These are phyloP conservation scores for Amanita muscaria DNA, from an alignment of 768 basidiomycete genomes.

Conservation along the genomic window DNA sequence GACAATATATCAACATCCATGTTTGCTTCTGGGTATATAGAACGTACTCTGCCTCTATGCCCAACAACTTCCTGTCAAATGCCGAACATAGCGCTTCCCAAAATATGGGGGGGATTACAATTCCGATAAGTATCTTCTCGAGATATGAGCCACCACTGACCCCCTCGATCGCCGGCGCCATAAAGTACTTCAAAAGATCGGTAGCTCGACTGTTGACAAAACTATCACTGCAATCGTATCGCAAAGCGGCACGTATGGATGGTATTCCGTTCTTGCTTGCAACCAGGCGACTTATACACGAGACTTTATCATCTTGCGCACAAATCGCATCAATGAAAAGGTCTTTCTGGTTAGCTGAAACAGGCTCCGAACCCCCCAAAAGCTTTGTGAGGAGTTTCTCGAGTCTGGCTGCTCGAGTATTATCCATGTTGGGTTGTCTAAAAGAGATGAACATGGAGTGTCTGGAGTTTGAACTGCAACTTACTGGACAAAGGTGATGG, in stretches of 20 bases:
- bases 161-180: slow-evolving; percentile 9
- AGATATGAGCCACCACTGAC: slow-evolving; percentile 31
- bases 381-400: slow-evolving; percentile 1
- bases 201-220: slow-evolving; percentile 32
- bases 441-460: too few species aligned
- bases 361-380: not conserved
- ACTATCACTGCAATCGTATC: slow-evolving; percentile 20
- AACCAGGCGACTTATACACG: slow-evolving; percentile 28
- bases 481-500: too few species aligned
- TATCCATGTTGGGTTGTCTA: slow-evolving; percentile 2
- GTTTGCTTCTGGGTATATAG: not conserved
- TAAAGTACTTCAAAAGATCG: slow-evolving; percentile 27
- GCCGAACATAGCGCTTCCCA: slow-evolving; percentile 28
- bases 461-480: too few species aligned
- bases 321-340: slow-evolving; percentile 35
- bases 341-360: not conserved
- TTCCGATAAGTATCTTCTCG: slow-evolving; percentile 22
- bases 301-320: slow-evolving; percentile 25
- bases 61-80: slow-evolving; percentile 21
- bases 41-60: slow-evolving; percentile 3
- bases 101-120: slow-evolving; percentile 39
- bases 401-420: slow-evolving; percentile 1
- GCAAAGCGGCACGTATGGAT: slow-evolving; percentile 29
- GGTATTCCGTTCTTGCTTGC: slow-evolving; percentile 24
- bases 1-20: not conserved